These are phyloP conservation scores for Pneumocystis canis DNA, from an alignment of 1,139 yeast species.

Conservation along the genomic window DNA sequence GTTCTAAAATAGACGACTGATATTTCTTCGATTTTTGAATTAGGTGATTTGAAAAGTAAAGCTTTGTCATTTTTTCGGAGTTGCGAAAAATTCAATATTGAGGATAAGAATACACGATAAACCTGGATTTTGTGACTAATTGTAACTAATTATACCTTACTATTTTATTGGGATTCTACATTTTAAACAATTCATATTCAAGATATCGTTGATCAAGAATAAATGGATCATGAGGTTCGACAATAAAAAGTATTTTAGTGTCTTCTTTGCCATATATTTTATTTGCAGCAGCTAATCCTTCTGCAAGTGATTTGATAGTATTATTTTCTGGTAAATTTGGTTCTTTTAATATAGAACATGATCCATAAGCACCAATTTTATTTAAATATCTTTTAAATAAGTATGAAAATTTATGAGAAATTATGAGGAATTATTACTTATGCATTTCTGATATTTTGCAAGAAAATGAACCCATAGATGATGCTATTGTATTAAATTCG, in stretches of 20 bases:
- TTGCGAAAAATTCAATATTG: neutral
- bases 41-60: neutral
- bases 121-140: neutral
- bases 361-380: slow-evolving; percentile 21
- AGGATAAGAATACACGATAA: neutral
- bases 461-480: slow-evolving; percentile 85
- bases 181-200: slow-evolving; percentile 50
- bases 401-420: too few relatives aligned
- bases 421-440: too few relatives aligned
- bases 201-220: slow-evolving; percentile 79
- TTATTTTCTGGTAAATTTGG: slow-evolving; percentile 51
- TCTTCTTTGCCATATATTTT: slow-evolving; percentile 30
- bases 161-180: neutral
- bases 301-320: slow-evolving; percentile 46
- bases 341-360: slow-evolving; percentile 21
- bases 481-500: slow-evolving; percentile 90
- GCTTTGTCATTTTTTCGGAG: neutral
- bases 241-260: slow-evolving; percentile 59
- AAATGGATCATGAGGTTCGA: slow-evolving; percentile 75
- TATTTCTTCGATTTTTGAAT: slow-evolving; percentile 37
- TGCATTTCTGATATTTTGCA: slow-evolving; percentile 68
- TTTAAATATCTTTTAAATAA: slow-evolving; percentile 16
- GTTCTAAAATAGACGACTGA: slow-evolving; percentile 82
- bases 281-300: slow-evolving; percentile 58
- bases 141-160: neutral